Conservation (phyloP, 2,329 filamentous ascomycete genomes). For the Hymenoscyphus fraxineus region DNA sequence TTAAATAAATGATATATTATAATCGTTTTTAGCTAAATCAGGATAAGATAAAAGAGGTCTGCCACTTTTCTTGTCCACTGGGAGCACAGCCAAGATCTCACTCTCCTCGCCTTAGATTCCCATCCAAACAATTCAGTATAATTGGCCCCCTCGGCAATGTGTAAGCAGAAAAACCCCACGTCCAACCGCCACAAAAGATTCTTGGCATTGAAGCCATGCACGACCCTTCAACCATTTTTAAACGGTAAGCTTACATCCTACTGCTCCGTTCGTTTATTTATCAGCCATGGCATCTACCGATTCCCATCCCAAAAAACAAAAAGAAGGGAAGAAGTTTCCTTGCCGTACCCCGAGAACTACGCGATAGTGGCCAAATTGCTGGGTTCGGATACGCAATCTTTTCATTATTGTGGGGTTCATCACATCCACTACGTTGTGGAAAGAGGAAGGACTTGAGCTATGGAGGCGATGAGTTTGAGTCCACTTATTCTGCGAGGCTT, state of each 20-base stretch:
- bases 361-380: background rate
- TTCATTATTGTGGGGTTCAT: background rate
- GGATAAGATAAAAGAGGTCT: too few species aligned
- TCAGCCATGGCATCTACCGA: background rate
- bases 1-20: too few species aligned
- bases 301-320: background rate
- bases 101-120: too few species aligned
- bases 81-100: too few species aligned
- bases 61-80: too few species aligned
- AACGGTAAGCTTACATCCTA: background rate
- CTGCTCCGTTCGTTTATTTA: background rate
- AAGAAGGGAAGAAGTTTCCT: background rate
- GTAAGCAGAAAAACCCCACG: background rate
- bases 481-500: background rate
- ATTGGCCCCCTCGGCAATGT: too few species aligned
- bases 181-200: background rate
- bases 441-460: background rate
- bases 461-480: background rate
- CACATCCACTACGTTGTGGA: background rate
- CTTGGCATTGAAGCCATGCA: too few species aligned
- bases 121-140: too few species aligned
- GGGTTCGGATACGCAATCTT: background rate
- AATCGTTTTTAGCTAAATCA: too few species aligned
- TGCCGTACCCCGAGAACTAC: background rate
- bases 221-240: background rate